Percentiles rank a stretch among this genome's conserved stretches.
Conservation (phyloP, 345 rosid genomes). For the Moringa oleifera region DNA sequence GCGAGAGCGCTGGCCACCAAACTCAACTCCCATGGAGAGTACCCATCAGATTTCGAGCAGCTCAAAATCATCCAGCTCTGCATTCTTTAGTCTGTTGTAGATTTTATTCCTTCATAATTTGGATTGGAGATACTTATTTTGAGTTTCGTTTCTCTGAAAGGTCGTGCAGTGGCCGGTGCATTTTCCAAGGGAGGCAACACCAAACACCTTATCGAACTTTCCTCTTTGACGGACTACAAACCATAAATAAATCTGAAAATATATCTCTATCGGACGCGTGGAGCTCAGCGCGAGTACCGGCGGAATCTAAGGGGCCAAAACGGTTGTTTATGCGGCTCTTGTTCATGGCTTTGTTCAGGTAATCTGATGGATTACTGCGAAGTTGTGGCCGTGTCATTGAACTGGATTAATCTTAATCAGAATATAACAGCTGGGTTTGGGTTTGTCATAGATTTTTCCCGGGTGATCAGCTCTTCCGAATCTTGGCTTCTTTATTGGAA, state of each 20-base stretch:
- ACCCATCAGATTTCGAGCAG: no score
- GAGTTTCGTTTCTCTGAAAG: background rate
- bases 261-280: background rate
- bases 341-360: slow-evolving; percentile 30
- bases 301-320: slow-evolving; percentile 29
- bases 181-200: background rate
- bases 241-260: background rate
- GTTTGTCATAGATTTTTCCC: background rate
- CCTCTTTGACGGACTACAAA: background rate
- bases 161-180: slow-evolving; percentile 42
- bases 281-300: slow-evolving; percentile 17
- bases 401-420: slow-evolving; percentile 6
- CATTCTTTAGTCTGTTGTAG: background rate
- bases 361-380: slow-evolving; percentile 11
- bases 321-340: background rate
- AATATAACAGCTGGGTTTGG: slow-evolving; percentile 16
- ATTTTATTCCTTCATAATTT: slow-evolving; percentile 18
- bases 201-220: slow-evolving; percentile 2
- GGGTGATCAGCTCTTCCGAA: no score
- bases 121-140: background rate
- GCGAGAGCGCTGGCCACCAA: no score
- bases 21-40: no score
- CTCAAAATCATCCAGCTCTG: no score
- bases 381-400: background rate
- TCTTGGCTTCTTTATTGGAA: no score